Percentiles rank a stretch among this genome's conserved stretches.
Evolutionary conservation across 2,329 filamentous ascomycete genomes (phyloP).

Genomic region (Ophiostoma ulmi): DNA sequence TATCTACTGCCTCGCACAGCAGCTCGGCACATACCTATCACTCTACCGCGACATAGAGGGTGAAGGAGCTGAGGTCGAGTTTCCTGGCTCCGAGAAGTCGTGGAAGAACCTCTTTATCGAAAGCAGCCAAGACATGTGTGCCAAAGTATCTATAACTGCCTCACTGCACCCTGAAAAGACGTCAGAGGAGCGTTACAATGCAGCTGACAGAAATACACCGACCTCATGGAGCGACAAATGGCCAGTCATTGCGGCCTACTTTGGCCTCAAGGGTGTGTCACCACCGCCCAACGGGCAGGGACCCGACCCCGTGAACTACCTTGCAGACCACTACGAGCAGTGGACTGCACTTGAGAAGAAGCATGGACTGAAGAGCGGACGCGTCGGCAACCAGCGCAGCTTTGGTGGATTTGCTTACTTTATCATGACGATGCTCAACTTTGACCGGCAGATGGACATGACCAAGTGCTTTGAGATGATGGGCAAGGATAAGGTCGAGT

Average conservation of each 20-base stretch:
- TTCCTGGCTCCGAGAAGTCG: constrained; percentile 37
- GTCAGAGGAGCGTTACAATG: constrained; percentile 38
- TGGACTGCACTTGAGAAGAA: constrained; percentile 35
- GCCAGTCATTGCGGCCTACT: constrained; percentile 44
- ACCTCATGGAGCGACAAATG: constrained; percentile 41
- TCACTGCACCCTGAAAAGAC: constrained; percentile 25
- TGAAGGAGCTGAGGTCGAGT: constrained; percentile 37
- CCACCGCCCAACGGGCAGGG: constrained; percentile 31
- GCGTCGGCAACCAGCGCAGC: constrained; percentile 34
- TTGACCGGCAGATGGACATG: constrained; percentile 36
- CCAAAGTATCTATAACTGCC: constrained; percentile 38
- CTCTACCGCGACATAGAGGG: constrained; percentile 37
- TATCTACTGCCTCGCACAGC: constrained; percentile 40
- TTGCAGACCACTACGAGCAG: constrained; percentile 33
- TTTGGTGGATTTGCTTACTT: constrained; percentile 33
- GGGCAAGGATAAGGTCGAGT: constrained; percentile 31
- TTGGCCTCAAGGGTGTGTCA: constrained; percentile 40
- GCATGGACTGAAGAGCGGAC: constrained; percentile 33
- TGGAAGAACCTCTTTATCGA: constrained; percentile 38
- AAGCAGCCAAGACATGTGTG: constrained; percentile 39
- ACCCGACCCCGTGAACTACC: constrained; percentile 33
- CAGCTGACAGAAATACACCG: constrained; percentile 37
- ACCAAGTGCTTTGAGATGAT: constrained; percentile 31
- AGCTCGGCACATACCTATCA: constrained; percentile 37
- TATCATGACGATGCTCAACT: constrained; percentile 36